Conservation (phyloP, 345 rosid species). For the Eucalyptus polyanthemos region DNA sequence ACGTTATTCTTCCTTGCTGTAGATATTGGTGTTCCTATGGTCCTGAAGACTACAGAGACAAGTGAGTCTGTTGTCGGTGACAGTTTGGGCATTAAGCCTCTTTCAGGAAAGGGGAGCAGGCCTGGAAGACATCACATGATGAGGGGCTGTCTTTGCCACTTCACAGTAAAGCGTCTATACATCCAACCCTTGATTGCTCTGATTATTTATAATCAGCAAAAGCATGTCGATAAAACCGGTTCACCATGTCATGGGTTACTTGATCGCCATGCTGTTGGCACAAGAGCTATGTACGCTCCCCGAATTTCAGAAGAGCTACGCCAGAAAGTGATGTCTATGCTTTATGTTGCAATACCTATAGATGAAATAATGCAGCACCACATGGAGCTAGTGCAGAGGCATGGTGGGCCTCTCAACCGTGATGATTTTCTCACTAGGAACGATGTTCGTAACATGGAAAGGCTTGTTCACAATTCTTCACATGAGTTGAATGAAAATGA, state of each 20-base stretch:
- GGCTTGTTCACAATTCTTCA: conserved; percentile 26
- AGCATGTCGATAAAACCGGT: conserved; percentile 37
- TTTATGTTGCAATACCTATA: conserved; percentile 33
- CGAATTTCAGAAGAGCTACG: conserved; percentile 45
- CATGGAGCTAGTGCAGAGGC: conserved; percentile 27
- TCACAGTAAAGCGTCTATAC: conserved; percentile 40
- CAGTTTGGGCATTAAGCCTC: conserved; percentile 26
- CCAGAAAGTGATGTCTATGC: conserved; percentile 41
- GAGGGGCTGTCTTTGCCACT: conserved; percentile 57
- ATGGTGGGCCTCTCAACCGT: conserved; percentile 46
- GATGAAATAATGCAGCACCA: conserved; percentile 39
- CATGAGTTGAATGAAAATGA: conserved; percentile 27
- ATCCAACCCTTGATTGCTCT: conserved; percentile 29
- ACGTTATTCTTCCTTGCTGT: not conserved
- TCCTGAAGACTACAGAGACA: conserved; percentile 28
- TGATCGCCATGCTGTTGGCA: conserved; percentile 39
- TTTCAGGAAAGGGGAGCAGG: conserved; percentile 28
- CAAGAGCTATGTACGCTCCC: conserved; percentile 58
- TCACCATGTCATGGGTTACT: conserved; percentile 44
- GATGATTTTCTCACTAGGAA: conserved; percentile 45
- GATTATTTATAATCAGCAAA: conserved; percentile 38
- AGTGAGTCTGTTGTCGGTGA: conserved; percentile 22
- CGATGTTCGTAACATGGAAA: conserved; percentile 47
- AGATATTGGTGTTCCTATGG: conserved; percentile 61
- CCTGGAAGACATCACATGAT: conserved; percentile 47